A percentile compares a stretch with the other conserved stretches of the same genome.
phyloP scores from a whole-genome alignment of 2,329 filamentous ascomycete genomes.

The Orbilia blumenaviensis region DNA sequence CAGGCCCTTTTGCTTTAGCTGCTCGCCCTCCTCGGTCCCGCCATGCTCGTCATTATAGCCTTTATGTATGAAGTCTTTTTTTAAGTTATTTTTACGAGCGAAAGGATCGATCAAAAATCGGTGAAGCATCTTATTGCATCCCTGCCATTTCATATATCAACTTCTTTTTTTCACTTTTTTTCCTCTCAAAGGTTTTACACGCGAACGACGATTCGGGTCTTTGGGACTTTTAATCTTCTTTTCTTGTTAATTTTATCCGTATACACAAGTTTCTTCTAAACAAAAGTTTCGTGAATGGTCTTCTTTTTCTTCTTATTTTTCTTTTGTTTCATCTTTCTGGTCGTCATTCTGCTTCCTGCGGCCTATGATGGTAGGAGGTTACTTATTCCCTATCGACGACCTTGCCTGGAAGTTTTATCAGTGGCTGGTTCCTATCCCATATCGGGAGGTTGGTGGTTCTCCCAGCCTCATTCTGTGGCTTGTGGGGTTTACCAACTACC shows the following conservation, averaged over 20 bases:
- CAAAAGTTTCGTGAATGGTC: conserved; percentile 18
- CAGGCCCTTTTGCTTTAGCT: background rate
- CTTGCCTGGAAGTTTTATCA: background rate
- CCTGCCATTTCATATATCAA: background rate
- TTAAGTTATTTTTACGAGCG: background rate
- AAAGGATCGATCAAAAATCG: too few relatives aligned
- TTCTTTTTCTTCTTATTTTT: conserved; percentile 4
- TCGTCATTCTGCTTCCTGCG: too few relatives aligned
- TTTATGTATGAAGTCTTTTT: conserved; percentile 6
- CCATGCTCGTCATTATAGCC: background rate
- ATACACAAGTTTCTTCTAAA: background rate
- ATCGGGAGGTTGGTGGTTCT: background rate
- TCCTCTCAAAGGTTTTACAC: background rate
- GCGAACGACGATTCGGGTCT: background rate
- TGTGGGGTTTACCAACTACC: too few relatives aligned
- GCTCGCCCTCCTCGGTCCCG: too few relatives aligned
- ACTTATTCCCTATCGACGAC: background rate
- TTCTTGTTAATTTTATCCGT: too few relatives aligned
- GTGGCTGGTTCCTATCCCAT: too few relatives aligned
- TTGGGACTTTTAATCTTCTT: background rate
- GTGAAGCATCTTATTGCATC: too few relatives aligned
- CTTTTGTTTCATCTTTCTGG: background rate
- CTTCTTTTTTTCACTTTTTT: background rate
- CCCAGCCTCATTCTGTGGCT: background rate
- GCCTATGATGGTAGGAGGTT: background rate